A percentile compares a stretch with the other conserved stretches of the same genome.
Evolutionary conservation across 306 rosid genomes (phyloP).

Genomic region (Styphnolobium japonicum): DNA sequence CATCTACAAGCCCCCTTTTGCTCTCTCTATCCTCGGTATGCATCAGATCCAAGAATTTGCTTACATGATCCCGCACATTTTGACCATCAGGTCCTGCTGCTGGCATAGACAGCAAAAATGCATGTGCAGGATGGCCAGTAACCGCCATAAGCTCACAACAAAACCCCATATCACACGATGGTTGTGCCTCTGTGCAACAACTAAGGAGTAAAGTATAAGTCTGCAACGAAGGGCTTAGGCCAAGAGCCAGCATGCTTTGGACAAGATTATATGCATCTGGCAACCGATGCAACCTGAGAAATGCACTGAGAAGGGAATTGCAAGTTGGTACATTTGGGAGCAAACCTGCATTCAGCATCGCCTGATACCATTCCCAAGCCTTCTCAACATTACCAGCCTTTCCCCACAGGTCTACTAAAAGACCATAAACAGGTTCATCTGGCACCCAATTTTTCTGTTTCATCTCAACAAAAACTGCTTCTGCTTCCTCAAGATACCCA

Average conservation of each 20-base stretch:
- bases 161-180: constrained; percentile 66
- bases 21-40: constrained; percentile 93
- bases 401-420: constrained; percentile 95
- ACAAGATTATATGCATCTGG: constrained; percentile 76
- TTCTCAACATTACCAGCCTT: constrained; percentile 87
- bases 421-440: constrained; percentile 93
- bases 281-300: constrained; percentile 74
- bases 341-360: constrained; percentile 76
- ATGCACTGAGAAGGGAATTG: constrained; percentile 88
- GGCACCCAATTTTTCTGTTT: constrained; percentile 76
- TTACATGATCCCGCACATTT: constrained; percentile 77
- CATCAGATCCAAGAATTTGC: constrained; percentile 78
- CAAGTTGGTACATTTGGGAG: constrained; percentile 92
- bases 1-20: constrained; percentile 95
- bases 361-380: constrained; percentile 89
- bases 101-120: constrained; percentile 77
- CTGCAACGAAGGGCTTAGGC: constrained; percentile 80
- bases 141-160: constrained; percentile 75
- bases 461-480: constrained; percentile 78
- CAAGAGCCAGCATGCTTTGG: constrained; percentile 66
- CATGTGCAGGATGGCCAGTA: constrained; percentile 89
- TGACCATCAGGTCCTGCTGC: constrained; percentile 88
- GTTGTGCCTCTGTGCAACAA: constrained; percentile 81
- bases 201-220: constrained; percentile 92
- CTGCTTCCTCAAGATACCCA: constrained; percentile 87